Percentiles rank a stretch among this genome's conserved stretches.
Evolutionary conservation across 805 yeast species (phyloP).

Genomic region (Kodamaea leandrae): DNA sequence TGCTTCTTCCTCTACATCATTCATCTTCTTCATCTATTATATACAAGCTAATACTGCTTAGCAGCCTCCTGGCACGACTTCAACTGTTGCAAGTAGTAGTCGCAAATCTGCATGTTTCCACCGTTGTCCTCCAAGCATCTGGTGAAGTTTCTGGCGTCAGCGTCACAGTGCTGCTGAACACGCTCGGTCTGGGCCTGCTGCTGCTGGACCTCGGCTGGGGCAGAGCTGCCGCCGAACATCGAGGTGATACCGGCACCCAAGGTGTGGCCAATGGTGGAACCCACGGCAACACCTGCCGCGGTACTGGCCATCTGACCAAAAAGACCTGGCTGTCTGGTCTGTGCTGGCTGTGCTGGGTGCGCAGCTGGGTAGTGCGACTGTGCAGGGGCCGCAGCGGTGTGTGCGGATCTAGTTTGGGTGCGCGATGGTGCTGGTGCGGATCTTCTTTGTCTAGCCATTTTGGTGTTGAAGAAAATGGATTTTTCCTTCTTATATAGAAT

Average conservation of each 20-base stretch:
- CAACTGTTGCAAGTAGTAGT: constrained; percentile 93
- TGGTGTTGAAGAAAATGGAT: constrained; percentile 6
- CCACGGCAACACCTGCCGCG: constrained; percentile 99
- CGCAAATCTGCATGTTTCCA: constrained; percentile 97
- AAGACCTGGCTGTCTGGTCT: constrained; percentile 72
- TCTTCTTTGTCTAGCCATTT: constrained; percentile 54
- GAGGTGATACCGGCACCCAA: constrained; percentile 91
- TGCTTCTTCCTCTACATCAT: too few relatives aligned
- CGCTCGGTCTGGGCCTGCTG: constrained; percentile 44
- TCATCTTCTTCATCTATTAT: too few relatives aligned
- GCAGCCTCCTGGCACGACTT: constrained; percentile 97
- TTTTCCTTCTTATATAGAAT: neutral
- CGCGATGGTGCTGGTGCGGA: constrained; percentile 47
- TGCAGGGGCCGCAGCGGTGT: constrained; percentile 61
- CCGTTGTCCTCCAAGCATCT: constrained; percentile 90
- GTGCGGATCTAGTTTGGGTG: constrained; percentile 65
- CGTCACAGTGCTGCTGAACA: constrained; percentile 67
- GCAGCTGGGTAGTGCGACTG: constrained; percentile 34
- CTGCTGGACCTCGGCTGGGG: constrained; percentile 47
- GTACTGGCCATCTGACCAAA: constrained; percentile 98
- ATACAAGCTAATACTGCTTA: constrained; percentile 58
- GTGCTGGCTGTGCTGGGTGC: constrained; percentile 43
- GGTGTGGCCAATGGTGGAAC: constrained; percentile 96
- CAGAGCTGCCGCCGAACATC: constrained; percentile 78
- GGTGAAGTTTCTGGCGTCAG: constrained; percentile 92